Conservation (phyloP, 192 early-diverging fungal genomes). For the Coemansia sp. region DNA sequence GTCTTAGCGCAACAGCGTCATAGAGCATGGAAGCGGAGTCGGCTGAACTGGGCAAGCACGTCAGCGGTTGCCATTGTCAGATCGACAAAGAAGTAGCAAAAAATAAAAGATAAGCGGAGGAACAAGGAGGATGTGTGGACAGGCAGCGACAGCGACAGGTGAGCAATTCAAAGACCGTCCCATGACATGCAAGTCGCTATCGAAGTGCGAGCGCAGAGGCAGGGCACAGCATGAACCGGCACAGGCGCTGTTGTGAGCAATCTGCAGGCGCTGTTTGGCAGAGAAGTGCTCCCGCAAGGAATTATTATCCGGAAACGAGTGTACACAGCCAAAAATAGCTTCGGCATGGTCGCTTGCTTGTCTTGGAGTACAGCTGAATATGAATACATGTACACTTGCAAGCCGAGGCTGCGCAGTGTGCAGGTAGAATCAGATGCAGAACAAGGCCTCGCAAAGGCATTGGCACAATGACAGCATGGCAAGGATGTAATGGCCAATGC, state of each 20-base stretch:
- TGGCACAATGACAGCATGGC: neutral
- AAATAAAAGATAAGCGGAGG: neutral
- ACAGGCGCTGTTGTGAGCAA: neutral
- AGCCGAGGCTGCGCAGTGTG: neutral
- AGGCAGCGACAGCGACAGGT: too few relatives aligned
- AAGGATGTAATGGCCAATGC: neutral
- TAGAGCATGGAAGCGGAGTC: neutral
- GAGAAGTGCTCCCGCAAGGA: neutral
- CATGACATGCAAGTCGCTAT: too few relatives aligned
- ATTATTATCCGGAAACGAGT: neutral
- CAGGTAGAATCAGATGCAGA: conserved; percentile 4
- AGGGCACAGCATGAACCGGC: neutral
- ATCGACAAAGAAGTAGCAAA: neutral
- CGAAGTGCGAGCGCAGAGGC: neutral
- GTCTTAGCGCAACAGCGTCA: neutral
- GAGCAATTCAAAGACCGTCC: too few relatives aligned
- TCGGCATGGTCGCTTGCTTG: neutral
- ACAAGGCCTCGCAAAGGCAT: neutral
- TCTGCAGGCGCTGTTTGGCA: neutral
- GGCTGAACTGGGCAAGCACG: neutral
- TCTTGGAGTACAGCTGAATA: neutral
- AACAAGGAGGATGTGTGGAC: neutral
- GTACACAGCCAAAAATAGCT: neutral
- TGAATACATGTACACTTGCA: neutral
- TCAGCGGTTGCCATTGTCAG: neutral